Percentiles rank a stretch among this genome's conserved stretches.
These are phyloP conservation scores for Gynostemma pentaphyllum DNA, from an alignment of 306 rosid species.

Conservation along the genomic window DNA sequence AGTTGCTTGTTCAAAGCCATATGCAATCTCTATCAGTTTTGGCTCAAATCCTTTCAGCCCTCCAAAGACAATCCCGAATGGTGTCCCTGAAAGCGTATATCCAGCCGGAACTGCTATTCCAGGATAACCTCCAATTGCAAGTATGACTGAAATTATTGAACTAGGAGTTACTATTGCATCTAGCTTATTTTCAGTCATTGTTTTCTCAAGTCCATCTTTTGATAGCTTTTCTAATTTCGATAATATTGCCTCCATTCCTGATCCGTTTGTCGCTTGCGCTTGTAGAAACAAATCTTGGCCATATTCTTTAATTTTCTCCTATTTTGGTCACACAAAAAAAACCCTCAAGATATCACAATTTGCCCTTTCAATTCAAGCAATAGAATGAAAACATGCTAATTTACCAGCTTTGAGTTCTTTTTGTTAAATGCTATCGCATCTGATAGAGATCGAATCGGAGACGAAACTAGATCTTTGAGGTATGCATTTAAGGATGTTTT, in stretches of 20 bases:
- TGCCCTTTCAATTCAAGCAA: background rate
- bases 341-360: background rate
- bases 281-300: conserved; percentile 18
- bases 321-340: background rate
- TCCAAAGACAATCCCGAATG: conserved; percentile 26
- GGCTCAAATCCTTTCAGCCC: conserved; percentile 25
- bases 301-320: conserved; percentile 19
- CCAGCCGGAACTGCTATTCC: conserved; percentile 24
- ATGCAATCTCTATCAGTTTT: conserved; percentile 21
- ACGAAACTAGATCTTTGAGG: conserved; percentile 14
- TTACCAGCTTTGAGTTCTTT: conserved; percentile 11
- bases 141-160: background rate
- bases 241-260: conserved; percentile 9
- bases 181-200: conserved; percentile 30
- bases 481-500: conserved; percentile 24
- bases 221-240: conserved; percentile 21
- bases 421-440: conserved; percentile 26
- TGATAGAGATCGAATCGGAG: conserved; percentile 16
- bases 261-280: no score
- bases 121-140: conserved; percentile 27
- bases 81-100: conserved; percentile 7
- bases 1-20: conserved; percentile 32
- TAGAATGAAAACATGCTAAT: background rate
- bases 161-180: conserved; percentile 27
- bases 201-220: conserved; percentile 30